A percentile compares a stretch with the other conserved stretches of the same genome.
phyloP scores from a whole-genome alignment of 352 stramenopile genomes.

The Globisporangium spiculum region DNA sequence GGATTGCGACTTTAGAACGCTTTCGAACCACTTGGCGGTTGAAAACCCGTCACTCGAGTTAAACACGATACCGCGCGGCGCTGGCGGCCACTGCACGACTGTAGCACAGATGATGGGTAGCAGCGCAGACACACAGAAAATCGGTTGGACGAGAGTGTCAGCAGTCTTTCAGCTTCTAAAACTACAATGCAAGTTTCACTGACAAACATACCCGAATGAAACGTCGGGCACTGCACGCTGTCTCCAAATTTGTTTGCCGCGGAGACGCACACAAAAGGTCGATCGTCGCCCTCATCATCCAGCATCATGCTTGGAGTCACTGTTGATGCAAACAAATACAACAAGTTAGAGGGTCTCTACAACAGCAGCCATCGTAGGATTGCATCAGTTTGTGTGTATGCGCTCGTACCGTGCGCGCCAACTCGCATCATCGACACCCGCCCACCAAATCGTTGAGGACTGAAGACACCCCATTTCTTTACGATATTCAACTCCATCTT shows the following conservation, averaged over 20 bases:
- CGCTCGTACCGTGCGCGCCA: neutral
- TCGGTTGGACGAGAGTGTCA: neutral
- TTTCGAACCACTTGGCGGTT: conserved; percentile 14
- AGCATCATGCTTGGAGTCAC: conserved; percentile 1
- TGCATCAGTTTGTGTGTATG: too few relatives aligned
- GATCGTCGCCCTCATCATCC: neutral
- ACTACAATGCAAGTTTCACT: neutral
- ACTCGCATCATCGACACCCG: conserved; percentile 7
- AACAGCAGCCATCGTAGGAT: neutral
- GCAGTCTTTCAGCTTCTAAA: neutral
- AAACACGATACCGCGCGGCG: conserved; percentile 8
- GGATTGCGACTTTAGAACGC: neutral
- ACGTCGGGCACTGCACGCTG: neutral
- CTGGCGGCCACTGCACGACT: conserved; percentile 12
- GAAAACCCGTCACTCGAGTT: conserved; percentile 20
- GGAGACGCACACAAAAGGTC: conserved; percentile 12
- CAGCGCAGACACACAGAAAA: neutral
- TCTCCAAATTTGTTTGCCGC: conserved; percentile 13
- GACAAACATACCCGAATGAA: neutral
- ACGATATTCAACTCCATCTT: conserved; percentile 1
- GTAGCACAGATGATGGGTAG: neutral
- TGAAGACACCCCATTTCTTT: conserved; percentile 9
- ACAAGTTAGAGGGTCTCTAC: neutral
- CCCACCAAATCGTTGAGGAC: neutral
- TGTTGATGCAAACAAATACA: neutral